Conservation (phyloP, 2,329 filamentous ascomycete species). For the Claviceps cyperi region DNA sequence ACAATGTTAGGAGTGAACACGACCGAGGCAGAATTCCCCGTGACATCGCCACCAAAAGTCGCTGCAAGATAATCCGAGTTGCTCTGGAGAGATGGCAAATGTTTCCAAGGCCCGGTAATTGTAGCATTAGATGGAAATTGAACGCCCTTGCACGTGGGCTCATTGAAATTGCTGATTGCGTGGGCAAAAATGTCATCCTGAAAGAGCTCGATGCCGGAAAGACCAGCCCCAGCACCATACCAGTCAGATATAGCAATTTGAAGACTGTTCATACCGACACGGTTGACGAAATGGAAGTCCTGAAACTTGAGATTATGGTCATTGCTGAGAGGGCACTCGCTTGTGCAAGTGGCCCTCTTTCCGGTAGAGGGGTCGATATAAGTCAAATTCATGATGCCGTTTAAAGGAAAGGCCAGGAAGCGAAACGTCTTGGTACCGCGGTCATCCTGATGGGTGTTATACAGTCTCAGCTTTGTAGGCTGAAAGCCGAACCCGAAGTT, state of each 20-base stretch:
- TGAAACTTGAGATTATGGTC: conserved; percentile 54
- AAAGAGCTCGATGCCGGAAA: conserved; percentile 77
- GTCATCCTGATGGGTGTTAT: conserved; percentile 73
- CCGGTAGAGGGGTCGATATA: conserved; percentile 66
- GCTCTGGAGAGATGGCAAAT: conserved; percentile 53
- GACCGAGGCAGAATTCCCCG: conserved; percentile 48
- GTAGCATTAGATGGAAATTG: conserved; percentile 50
- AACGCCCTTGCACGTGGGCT: conserved; percentile 61
- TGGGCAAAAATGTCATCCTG: conserved; percentile 75
- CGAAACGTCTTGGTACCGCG: conserved; percentile 81
- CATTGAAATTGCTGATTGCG: conserved; percentile 77
- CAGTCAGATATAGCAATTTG: conserved; percentile 73
- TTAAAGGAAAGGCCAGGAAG: conserved; percentile 70
- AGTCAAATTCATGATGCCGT: conserved; percentile 92
- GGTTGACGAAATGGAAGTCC: conserved; percentile 84
- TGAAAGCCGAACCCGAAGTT: conserved; percentile 70
- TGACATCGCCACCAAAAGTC: conserved; percentile 39
- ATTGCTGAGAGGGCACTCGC: conserved; percentile 68
- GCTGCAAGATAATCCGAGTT: conserved; percentile 65
- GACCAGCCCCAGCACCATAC: conserved; percentile 73
- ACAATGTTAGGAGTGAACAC: conserved; percentile 73
- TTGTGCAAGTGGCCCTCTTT: conserved; percentile 58
- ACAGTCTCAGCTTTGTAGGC: conserved; percentile 74
- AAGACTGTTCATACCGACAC: conserved; percentile 76
- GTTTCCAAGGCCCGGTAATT: conserved; percentile 58